Evolutionary conservation across 2,329 filamentous ascomycete genomes (phyloP).

Genomic region (Talaromyces albobiverticillius): DNA sequence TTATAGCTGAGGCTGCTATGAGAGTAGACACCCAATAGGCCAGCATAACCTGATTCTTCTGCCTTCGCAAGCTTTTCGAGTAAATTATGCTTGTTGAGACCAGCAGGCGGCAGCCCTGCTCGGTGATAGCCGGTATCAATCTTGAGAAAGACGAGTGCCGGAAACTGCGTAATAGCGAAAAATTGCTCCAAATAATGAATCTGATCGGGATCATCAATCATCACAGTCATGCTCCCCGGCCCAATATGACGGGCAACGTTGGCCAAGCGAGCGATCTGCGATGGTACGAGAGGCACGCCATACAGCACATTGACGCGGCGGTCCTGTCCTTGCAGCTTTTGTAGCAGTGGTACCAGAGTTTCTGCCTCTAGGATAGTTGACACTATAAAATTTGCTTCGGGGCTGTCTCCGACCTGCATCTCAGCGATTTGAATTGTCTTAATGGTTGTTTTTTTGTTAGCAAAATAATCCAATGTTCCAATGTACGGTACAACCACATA

Average conservation of each 20-base stretch:
- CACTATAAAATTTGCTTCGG: constrained; percentile 62
- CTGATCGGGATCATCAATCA: constrained; percentile 68
- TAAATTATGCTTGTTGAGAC: constrained; percentile 35
- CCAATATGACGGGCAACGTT: constrained; percentile 56
- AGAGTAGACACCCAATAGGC: constrained; percentile 65
- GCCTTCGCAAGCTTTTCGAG: constrained; percentile 26
- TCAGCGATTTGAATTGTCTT: constrained; percentile 53
- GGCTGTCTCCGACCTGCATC: constrained; percentile 63
- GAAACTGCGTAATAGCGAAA: constrained; percentile 40
- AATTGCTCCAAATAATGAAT: constrained; percentile 50
- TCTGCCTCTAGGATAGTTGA: constrained; percentile 76
- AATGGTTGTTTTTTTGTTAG: too few species aligned
- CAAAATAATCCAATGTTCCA: too few species aligned
- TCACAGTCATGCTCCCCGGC: constrained; percentile 56
- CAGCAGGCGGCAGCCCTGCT: constrained; percentile 61
- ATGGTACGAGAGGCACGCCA: constrained; percentile 65
- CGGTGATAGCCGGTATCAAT: constrained; percentile 71
- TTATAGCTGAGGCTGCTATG: constrained; percentile 72
- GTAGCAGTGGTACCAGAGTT: constrained; percentile 59
- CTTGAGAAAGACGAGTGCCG: constrained; percentile 65
- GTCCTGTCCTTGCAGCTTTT: constrained; percentile 54
- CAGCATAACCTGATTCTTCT: constrained; percentile 26
- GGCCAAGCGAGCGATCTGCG: constrained; percentile 59
- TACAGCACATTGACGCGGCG: constrained; percentile 67
- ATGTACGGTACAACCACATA: too few species aligned